Percentiles rank a stretch among this genome's conserved stretches.
Evolutionary conservation across 202 grass and related monocot genomes (phyloP).

Genomic region (Elaeis oleifera): DNA sequence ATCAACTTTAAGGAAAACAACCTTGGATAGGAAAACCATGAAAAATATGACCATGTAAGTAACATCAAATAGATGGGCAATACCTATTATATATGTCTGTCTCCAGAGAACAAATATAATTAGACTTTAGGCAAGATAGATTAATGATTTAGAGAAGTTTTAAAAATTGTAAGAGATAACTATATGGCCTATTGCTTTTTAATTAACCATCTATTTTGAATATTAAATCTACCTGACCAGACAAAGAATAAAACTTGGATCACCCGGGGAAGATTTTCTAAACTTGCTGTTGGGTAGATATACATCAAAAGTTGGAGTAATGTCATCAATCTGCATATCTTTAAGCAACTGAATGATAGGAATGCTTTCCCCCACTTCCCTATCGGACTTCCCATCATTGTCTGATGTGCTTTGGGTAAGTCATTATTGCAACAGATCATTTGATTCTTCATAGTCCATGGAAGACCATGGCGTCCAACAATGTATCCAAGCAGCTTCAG

Average conservation of each 20-base stretch:
- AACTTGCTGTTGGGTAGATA: conserved; percentile 85
- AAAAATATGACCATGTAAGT: too few species aligned
- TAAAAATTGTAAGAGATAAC: too few species aligned
- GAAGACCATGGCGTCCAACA: conserved; percentile 46
- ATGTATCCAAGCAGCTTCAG: conserved; percentile 89
- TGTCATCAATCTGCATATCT: conserved; percentile 34
- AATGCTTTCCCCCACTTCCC: conserved; percentile 7
- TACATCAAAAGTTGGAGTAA: conserved; percentile 51
- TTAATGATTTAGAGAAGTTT: too few species aligned
- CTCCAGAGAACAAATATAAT: too few species aligned
- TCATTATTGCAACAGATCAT: conserved; percentile 13
- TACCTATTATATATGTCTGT: too few species aligned
- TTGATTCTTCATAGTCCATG: conserved; percentile 51
- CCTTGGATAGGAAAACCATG: too few species aligned
- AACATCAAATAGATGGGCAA: too few species aligned
- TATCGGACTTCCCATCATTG: conserved; percentile 15
- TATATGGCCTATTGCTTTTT: too few species aligned
- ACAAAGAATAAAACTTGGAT: conserved; percentile 57
- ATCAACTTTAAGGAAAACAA: too few species aligned
- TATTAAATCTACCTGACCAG: conserved; percentile 43
- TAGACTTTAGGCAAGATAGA: too few species aligned
- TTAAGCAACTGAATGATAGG: conserved; percentile 29
- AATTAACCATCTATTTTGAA: too few species aligned
- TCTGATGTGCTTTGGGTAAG: not conserved
- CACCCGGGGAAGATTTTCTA: conserved; percentile 62